Percentiles rank a stretch among this genome's conserved stretches.
Evolutionary conservation across 805 yeast species (phyloP).

Genomic region (Kuraishia cidri): DNA sequence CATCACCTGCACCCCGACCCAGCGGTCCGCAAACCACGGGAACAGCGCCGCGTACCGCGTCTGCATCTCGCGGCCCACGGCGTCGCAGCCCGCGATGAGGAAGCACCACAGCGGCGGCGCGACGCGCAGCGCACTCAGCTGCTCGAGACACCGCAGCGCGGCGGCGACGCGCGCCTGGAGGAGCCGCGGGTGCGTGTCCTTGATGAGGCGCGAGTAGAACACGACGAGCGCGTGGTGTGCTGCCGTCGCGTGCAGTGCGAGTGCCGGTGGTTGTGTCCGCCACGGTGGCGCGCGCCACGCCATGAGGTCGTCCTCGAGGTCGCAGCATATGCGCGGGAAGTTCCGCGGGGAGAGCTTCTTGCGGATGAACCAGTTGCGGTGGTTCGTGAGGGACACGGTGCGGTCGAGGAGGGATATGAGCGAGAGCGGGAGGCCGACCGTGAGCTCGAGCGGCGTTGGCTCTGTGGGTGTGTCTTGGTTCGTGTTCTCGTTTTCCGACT

Average conservation of each 20-base stretch:
- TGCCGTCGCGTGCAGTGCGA: too few species aligned
- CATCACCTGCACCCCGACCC: conserved; percentile 48
- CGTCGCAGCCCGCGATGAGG: conserved; percentile 33
- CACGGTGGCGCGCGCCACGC: conserved; percentile 41
- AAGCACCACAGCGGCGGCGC: conserved; percentile 41
- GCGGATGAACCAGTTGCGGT: conserved; percentile 35
- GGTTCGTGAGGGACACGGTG: conserved; percentile 38
- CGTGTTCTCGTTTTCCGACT: not conserved
- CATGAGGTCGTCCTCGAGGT: conserved; percentile 37
- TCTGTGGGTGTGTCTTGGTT: not conserved
- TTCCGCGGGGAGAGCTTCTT: conserved; percentile 38
- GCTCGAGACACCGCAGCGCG: conserved; percentile 11
- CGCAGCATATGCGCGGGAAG: conserved; percentile 47
- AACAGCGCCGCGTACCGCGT: conserved; percentile 21
- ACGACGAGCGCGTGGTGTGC: conserved; percentile 33
- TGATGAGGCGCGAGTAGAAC: conserved; percentile 36
- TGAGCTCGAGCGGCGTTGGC: conserved; percentile 20
- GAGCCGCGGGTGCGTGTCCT: conserved; percentile 24
- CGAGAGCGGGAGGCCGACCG: conserved; percentile 39
- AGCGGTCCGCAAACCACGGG: conserved; percentile 30
- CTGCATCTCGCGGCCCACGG: conserved; percentile 19
- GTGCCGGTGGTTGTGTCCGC: too few species aligned
- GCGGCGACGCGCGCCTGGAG: conserved; percentile 25
- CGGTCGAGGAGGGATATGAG: conserved; percentile 36
- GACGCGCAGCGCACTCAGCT: conserved; percentile 11